Conservation (phyloP, 202 grass and related monocot genomes). For the Schoenoplectus triqueter region DNA sequence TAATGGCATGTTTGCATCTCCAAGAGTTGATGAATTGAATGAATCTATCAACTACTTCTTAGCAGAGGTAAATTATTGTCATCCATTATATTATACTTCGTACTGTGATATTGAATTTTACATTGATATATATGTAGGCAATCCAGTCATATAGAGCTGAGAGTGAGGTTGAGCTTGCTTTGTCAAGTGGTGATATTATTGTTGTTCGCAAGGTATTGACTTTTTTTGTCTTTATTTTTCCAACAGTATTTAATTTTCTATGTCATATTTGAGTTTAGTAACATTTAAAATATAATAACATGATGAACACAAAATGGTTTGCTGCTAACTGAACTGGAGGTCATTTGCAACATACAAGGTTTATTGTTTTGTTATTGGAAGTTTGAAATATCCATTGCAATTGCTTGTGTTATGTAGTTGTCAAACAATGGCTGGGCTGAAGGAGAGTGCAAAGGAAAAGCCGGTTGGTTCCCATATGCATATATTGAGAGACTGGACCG, state of each 20-base stretch:
- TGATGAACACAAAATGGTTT: not conserved
- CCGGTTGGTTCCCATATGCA: constrained; percentile 87
- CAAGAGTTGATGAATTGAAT: constrained; percentile 54
- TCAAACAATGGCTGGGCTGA: constrained; percentile 90
- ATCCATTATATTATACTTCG: not conserved
- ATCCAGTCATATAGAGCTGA: constrained; percentile 84
- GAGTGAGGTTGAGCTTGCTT: constrained; percentile 81
- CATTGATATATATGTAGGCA: constrained; percentile 51
- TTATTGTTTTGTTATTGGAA: not conserved
- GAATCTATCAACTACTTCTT: constrained; percentile 76
- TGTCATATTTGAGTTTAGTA: not conserved
- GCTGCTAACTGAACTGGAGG: not conserved
- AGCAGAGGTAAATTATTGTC: constrained; percentile 59
- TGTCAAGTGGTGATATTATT: constrained; percentile 81
- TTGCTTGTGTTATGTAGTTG: constrained; percentile 42
- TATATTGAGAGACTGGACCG: constrained; percentile 73
- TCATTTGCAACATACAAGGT: not conserved
- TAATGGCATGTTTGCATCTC: constrained; percentile 61
- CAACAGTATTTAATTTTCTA: not conserved
- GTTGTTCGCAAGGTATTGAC: constrained; percentile 81
- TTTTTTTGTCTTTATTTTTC: not conserved
- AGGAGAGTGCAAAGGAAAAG: constrained; percentile 98
- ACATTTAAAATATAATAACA: constrained; percentile 19
- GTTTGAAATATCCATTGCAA: constrained; percentile 30
- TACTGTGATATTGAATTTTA: not conserved